These are phyloP conservation scores for Colletotrichum acutatum DNA, from an alignment of 2,329 filamentous ascomycete species.

Conservation along the genomic window DNA sequence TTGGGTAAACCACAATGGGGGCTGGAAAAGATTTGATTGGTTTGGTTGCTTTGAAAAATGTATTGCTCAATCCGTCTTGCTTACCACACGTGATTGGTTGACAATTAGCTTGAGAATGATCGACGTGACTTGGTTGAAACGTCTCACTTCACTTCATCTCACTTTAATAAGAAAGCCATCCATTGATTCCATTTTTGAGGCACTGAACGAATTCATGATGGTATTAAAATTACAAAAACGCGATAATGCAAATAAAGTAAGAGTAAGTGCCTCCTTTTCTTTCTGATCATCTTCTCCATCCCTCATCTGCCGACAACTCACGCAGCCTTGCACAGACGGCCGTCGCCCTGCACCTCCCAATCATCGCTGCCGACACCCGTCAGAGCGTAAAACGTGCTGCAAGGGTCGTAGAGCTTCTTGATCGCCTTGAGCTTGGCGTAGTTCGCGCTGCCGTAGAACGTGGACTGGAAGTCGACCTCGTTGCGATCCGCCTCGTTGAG, in stretches of 20 bases:
- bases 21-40: not conserved
- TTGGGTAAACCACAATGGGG: not conserved
- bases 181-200: not conserved
- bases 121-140: not conserved
- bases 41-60: not conserved
- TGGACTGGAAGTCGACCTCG: conserved; percentile 55
- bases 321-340: conserved; percentile 34
- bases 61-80: not conserved
- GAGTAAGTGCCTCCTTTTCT: not conserved
- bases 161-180: not conserved
- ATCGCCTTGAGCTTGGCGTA: conserved; percentile 53
- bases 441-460: conserved; percentile 57
- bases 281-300: not conserved
- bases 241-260: not conserved
- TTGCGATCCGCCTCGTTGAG: conserved; percentile 63
- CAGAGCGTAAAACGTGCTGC: conserved; percentile 58
- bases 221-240: not conserved
- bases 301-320: not conserved
- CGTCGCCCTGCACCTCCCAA: conserved; percentile 51
- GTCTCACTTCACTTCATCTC: not conserved
- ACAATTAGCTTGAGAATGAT: not conserved
- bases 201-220: not conserved
- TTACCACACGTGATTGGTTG: not conserved
- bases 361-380: conserved; percentile 62
- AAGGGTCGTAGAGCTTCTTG: conserved; percentile 60